phyloP scores from a whole-genome alignment of 805 yeast genomes.

The Teunomyces cretensis region DNA sequence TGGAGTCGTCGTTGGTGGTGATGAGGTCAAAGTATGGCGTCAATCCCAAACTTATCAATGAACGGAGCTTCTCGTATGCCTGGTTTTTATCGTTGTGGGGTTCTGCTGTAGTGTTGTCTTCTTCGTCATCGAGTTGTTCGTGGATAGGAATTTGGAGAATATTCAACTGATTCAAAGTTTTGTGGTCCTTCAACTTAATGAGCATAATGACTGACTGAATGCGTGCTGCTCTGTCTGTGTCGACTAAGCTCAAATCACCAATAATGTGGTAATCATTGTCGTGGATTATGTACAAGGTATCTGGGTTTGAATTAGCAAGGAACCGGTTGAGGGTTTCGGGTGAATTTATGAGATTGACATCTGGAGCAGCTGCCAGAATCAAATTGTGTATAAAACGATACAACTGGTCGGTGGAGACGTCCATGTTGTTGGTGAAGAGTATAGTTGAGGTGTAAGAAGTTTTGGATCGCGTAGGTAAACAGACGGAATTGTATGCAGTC shows the following conservation, averaged over 20 bases:
- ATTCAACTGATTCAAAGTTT: slow-evolving; percentile 33
- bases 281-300: slow-evolving; percentile 19
- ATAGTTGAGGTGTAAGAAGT: neutral
- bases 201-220: slow-evolving; percentile 31
- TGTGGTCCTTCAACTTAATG: slow-evolving; percentile 42
- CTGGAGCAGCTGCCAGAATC: slow-evolving; percentile 6
- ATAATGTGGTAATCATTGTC: slow-evolving; percentile 10
- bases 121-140: slow-evolving; percentile 3
- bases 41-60: slow-evolving; percentile 61
- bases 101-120: neutral
- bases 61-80: slow-evolving; percentile 53
- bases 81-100: slow-evolving; percentile 12
- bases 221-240: neutral
- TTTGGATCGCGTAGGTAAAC: neutral
- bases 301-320: slow-evolving; percentile 18
- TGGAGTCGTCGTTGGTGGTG: slow-evolving; percentile 10
- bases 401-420: slow-evolving; percentile 8
- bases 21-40: slow-evolving; percentile 67
- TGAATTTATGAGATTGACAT: slow-evolving; percentile 4
- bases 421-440: neutral
- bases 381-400: slow-evolving; percentile 10
- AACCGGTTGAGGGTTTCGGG: slow-evolving; percentile 14
- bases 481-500: neutral
- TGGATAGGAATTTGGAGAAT: slow-evolving; percentile 32
- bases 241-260: slow-evolving; percentile 9